Conservation (phyloP, 441 rosid species). For the Populus hybrid region DNA sequence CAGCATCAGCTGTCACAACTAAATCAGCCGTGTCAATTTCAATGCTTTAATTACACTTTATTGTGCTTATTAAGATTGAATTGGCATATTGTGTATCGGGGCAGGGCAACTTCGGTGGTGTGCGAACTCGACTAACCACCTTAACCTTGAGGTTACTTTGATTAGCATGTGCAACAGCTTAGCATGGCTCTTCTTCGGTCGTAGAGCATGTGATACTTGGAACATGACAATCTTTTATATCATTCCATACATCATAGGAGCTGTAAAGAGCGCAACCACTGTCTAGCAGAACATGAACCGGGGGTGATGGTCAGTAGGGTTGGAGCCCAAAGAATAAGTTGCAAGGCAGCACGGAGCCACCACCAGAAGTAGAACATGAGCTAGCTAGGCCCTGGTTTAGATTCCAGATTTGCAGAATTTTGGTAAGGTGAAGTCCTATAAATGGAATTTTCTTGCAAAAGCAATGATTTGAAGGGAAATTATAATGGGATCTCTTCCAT, state of each 20-base stretch:
- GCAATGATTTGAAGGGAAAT: conserved; percentile 20
- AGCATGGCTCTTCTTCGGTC: conserved; percentile 63
- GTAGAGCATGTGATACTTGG: conserved; percentile 50
- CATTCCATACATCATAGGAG: conserved; percentile 79
- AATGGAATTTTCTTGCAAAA: too few relatives aligned
- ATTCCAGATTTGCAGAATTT: neutral
- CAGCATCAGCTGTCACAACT: conserved; percentile 62
- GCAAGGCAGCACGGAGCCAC: conserved; percentile 12
- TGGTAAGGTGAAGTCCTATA: neutral
- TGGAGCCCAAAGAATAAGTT: conserved; percentile 20
- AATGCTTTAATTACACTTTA: conserved; percentile 38
- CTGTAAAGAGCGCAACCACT: conserved; percentile 57
- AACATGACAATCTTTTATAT: conserved; percentile 53
- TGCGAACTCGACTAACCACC: conserved; percentile 68
- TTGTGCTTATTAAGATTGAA: conserved; percentile 65
- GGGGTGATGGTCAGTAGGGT: conserved; percentile 44
- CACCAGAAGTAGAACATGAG: neutral
- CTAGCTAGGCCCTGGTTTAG: neutral
- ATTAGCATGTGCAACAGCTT: conserved; percentile 59
- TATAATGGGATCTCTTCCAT: neutral
- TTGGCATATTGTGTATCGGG: conserved; percentile 32
- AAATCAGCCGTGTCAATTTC: conserved; percentile 42
- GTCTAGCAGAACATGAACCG: conserved; percentile 46
- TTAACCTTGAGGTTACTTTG: conserved; percentile 45
- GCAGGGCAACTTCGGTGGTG: conserved; percentile 80